Conservation (phyloP, 2,329 filamentous ascomycete genomes). For the Sphaerostilbella broomeana region DNA sequence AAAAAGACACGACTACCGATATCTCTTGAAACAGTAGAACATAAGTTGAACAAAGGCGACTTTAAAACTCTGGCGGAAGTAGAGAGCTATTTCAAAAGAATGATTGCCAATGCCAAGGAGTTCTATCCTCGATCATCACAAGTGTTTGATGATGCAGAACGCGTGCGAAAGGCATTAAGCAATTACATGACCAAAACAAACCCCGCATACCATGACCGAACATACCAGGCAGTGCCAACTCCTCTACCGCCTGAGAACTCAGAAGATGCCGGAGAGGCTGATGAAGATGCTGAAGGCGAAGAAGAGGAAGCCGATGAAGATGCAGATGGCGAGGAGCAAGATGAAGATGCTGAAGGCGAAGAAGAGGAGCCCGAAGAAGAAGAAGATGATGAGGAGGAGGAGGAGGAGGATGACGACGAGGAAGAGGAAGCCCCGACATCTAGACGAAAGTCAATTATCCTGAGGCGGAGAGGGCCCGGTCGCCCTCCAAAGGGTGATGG, state of each 20-base stretch:
- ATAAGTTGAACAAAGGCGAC: conserved; percentile 60
- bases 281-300: conserved; percentile 23
- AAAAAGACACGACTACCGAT: conserved; percentile 69
- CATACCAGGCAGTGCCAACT: conserved; percentile 66
- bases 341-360: conserved; percentile 27
- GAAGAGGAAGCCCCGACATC: conserved; percentile 26
- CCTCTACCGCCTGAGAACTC: conserved; percentile 50
- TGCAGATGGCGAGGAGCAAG: conserved; percentile 29
- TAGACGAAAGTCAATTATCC: conserved; percentile 32
- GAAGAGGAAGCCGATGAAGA: conserved; percentile 27
- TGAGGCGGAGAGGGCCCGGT: conserved; percentile 32
- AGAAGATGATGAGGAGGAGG: conserved; percentile 21
- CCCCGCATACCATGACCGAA: conserved; percentile 65
- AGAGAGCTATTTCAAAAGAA: conserved; percentile 80
- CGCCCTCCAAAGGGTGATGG: conserved; percentile 29
- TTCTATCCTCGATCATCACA: conserved; percentile 68
- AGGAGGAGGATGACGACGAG: conserved; percentile 24
- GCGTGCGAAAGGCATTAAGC: conserved; percentile 76
- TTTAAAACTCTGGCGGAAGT: conserved; percentile 67
- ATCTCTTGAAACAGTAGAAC: conserved; percentile 69
- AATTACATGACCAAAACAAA: conserved; percentile 86
- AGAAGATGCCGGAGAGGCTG: conserved; percentile 24
- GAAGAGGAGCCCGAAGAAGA: conserved; percentile 26
- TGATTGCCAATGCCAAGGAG: conserved; percentile 81
- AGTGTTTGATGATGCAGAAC: conserved; percentile 77